phyloP scores from a whole-genome alignment of 495 filamentous ascomycete species.

The Aspergillus hancockii region DNA sequence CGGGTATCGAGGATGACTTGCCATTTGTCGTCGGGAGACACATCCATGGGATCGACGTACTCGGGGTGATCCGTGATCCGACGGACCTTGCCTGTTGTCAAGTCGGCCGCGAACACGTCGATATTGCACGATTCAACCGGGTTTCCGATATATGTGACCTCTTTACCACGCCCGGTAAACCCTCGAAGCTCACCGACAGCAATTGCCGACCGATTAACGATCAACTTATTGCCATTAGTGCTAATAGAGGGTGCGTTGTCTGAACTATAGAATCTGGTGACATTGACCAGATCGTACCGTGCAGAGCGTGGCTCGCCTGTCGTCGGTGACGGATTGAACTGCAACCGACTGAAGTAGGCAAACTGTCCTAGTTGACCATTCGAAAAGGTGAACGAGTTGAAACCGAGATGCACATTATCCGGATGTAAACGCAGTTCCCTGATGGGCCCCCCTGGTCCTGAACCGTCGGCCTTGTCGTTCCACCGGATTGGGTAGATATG shows the following conservation, averaged over 20 bases:
- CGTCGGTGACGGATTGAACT: slow-evolving; percentile 22
- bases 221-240: slow-evolving; percentile 9
- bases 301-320: slow-evolving; percentile 14
- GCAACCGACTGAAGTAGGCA: slow-evolving; percentile 23
- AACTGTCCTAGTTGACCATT: slow-evolving; percentile 15
- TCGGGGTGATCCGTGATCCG: slow-evolving; percentile 28
- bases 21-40: slow-evolving; percentile 24
- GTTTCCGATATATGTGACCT: slow-evolving; percentile 24
- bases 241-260: not conserved
- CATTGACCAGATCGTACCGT: slow-evolving; percentile 27
- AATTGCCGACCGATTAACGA: slow-evolving; percentile 20
- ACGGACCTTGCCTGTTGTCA: slow-evolving; percentile 23
- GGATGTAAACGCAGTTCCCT: slow-evolving; percentile 28
- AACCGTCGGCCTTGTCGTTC: slow-evolving; percentile 12
- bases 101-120: slow-evolving; percentile 25
- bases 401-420: slow-evolving; percentile 25
- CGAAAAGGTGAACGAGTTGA: slow-evolving; percentile 17
- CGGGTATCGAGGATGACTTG: slow-evolving; percentile 27
- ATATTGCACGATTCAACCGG: slow-evolving; percentile 25
- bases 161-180: slow-evolving; percentile 24
- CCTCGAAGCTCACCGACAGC: slow-evolving; percentile 26
- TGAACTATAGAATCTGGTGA: slow-evolving; percentile 8
- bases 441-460: slow-evolving; percentile 11
- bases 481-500: slow-evolving; percentile 27
- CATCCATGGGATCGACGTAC: slow-evolving; percentile 27